These are phyloP conservation scores for Entonaema liquescens DNA, from an alignment of 495 filamentous ascomycete species.

Conservation along the genomic window DNA sequence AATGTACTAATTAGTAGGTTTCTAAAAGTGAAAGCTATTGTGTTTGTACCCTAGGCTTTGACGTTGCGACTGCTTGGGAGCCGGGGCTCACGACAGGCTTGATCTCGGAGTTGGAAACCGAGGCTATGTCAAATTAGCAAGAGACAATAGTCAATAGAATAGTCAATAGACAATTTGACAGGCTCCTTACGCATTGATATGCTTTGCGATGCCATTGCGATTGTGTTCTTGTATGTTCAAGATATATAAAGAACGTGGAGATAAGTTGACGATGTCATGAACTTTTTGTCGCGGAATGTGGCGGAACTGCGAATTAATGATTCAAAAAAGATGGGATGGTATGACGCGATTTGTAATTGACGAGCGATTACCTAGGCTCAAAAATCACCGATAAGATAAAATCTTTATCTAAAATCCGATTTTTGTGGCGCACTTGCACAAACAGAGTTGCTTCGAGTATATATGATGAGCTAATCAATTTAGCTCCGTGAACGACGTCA, in stretches of 20 bases:
- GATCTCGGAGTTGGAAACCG: conserved; percentile 40
- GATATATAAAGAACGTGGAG: not conserved
- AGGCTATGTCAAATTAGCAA: conserved; percentile 41
- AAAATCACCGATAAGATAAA: conserved; percentile 4
- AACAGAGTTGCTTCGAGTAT: no score
- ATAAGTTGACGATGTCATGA: not conserved
- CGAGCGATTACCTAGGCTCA: not conserved
- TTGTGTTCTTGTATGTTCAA: not conserved
- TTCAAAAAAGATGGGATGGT: conserved; percentile 36
- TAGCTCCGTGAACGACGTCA: conserved; percentile 17
- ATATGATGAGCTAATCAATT: conserved; percentile 15
- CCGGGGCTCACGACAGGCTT: conserved; percentile 36
- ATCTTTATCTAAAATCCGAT: conserved; percentile 20
- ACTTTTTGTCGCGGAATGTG: conserved; percentile 8
- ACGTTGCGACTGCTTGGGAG: conserved; percentile 34
- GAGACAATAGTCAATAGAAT: not conserved
- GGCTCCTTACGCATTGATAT: conserved; percentile 47
- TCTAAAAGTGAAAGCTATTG: not conserved
- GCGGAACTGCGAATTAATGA: conserved; percentile 8
- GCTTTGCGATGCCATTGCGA: conserved; percentile 47
- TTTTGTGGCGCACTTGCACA: conserved; percentile 13
- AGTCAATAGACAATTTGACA: not conserved
- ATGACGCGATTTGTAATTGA: conserved; percentile 44
- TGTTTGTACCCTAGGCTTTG: conserved; percentile 58
- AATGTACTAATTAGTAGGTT: conserved; percentile 10